A percentile compares a stretch with the other conserved stretches of the same genome.
These are phyloP conservation scores for Sporothrix curviconia DNA, from an alignment of 2,329 filamentous ascomycete genomes.

Conservation along the genomic window DNA sequence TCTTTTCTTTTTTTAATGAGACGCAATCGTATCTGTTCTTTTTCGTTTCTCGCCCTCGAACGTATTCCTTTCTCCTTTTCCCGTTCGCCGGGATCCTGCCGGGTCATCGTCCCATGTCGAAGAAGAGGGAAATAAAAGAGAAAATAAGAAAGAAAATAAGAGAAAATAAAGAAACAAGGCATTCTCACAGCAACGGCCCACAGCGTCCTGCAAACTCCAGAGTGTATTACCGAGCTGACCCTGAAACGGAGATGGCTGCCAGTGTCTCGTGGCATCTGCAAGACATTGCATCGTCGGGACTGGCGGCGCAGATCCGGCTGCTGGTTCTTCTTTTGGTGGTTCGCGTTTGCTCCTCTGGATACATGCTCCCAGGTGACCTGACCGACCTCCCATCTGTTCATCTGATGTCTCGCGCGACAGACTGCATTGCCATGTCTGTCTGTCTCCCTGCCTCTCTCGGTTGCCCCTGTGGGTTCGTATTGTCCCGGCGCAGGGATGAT, in stretches of 20 bases:
- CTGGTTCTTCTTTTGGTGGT: neutral
- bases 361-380: too few relatives aligned
- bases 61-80: too few relatives aligned
- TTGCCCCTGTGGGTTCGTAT: too few relatives aligned
- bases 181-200: too few relatives aligned
- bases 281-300: slow-evolving; percentile 4
- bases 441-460: neutral
- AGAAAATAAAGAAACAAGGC: too few relatives aligned
- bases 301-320: neutral
- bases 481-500: neutral
- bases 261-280: neutral
- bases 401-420: neutral
- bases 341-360: neutral
- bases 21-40: neutral
- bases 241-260: neutral
- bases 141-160: too few relatives aligned
- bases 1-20: neutral
- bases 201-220: too few relatives aligned
- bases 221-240: neutral
- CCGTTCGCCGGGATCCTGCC: too few relatives aligned
- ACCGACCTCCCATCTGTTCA: neutral
- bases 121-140: too few relatives aligned
- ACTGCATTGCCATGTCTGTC: neutral
- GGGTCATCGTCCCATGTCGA: slow-evolving; percentile 8
- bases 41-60: neutral